Conservation (phyloP, 106 monocot species). For the Alisma plantagoaquatica region DNA sequence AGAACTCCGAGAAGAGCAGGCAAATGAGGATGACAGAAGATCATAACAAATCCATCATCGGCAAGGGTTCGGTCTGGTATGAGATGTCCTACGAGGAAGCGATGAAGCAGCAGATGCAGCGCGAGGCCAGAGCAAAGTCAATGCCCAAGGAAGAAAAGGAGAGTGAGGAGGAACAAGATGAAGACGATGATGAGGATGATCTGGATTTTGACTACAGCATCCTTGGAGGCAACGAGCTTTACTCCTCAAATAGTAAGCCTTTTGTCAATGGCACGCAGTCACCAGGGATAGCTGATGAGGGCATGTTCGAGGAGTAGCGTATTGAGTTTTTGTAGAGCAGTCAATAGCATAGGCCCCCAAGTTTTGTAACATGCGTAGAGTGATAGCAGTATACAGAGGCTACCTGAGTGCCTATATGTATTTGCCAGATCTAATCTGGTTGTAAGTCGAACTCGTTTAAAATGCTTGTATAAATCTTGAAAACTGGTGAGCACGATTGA, state of each 20-base stretch:
- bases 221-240: conserved; percentile 18
- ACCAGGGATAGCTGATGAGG: conserved; percentile 40
- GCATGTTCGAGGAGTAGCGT: conserved; percentile 48
- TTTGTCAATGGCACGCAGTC: conserved; percentile 45
- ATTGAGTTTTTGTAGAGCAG: neutral
- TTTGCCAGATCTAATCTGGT: too few species aligned
- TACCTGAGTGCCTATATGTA: too few species aligned
- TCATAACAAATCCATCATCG: conserved; percentile 68
- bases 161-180: conserved; percentile 5
- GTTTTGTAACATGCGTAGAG: too few species aligned
- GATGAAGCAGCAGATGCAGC: conserved; percentile 29
- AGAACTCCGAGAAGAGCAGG: conserved; percentile 66
- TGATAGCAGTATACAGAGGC: too few species aligned
- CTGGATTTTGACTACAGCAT: conserved; percentile 68
- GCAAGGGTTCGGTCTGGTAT: conserved; percentile 60
- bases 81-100: conserved; percentile 90
- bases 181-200: conserved; percentile 28
- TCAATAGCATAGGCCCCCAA: too few species aligned
- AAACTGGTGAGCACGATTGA: too few species aligned
- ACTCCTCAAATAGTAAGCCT: conserved; percentile 17
- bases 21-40: conserved; percentile 41
- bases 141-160: conserved; percentile 17
- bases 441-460: too few species aligned
- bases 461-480: too few species aligned
- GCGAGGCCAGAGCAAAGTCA: conserved; percentile 34